phyloP scores from a whole-genome alignment of 2,329 filamentous ascomycete species.

The Chaetomium strumarium region DNA sequence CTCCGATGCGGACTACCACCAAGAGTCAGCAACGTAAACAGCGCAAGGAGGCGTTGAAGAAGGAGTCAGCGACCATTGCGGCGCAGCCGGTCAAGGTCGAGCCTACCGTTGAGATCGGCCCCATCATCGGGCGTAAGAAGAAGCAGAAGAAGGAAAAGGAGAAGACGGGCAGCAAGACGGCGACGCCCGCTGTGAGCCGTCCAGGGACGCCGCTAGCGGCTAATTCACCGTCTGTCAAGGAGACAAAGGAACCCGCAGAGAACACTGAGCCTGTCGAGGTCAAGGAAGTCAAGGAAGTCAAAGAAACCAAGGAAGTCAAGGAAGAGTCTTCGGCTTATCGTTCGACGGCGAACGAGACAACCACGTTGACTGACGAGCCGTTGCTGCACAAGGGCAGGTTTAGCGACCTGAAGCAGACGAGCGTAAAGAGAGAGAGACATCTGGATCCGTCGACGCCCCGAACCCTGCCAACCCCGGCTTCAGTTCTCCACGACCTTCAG shows the following conservation, averaged over 20 bases:
- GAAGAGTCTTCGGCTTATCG: slow-evolving; percentile 27
- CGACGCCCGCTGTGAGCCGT: slow-evolving; percentile 25
- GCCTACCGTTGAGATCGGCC: slow-evolving; percentile 54
- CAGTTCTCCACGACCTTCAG: slow-evolving; percentile 36
- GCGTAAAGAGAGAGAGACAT: slow-evolving; percentile 10
- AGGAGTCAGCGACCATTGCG: slow-evolving; percentile 51
- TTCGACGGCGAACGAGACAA: slow-evolving; percentile 26
- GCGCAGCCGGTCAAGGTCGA: slow-evolving; percentile 45
- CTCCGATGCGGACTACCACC: slow-evolving; percentile 62
- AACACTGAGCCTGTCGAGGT: slow-evolving; percentile 9
- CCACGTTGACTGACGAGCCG: slow-evolving; percentile 24
- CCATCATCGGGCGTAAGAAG: slow-evolving; percentile 75
- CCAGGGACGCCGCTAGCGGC: slow-evolving; percentile 20
- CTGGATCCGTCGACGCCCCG: slow-evolving; percentile 11
- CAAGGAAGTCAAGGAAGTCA: slow-evolving; percentile 19
- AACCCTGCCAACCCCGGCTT: slow-evolving; percentile 29
- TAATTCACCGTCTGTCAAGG: slow-evolving; percentile 18
- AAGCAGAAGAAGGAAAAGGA: slow-evolving; percentile 73
- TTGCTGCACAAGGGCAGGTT: slow-evolving; percentile 20
- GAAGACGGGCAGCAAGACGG: slow-evolving; percentile 24
- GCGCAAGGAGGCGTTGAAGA: slow-evolving; percentile 60
- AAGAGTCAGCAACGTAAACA: slow-evolving; percentile 77
- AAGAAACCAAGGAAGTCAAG: slow-evolving; percentile 19
- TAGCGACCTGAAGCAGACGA: slow-evolving; percentile 26
- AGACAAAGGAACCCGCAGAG: slow-evolving; percentile 24